These are phyloP conservation scores for Diaporthe longicolla DNA, from an alignment of 2,329 filamentous ascomycete species.

Conservation along the genomic window DNA sequence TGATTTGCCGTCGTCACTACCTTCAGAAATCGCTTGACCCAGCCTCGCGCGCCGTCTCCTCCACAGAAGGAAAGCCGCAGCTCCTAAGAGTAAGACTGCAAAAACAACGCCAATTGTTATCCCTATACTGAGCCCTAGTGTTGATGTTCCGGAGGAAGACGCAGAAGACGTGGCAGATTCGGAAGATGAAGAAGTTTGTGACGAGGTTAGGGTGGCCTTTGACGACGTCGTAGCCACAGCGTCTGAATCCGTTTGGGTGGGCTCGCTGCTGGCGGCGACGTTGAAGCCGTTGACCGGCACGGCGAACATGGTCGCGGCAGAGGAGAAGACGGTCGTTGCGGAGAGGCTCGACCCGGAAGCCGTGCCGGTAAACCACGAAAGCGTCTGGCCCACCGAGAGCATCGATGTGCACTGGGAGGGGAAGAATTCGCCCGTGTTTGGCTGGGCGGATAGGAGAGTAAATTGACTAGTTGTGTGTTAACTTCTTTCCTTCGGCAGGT, in stretches of 20 bases:
- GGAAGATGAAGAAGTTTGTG: background rate
- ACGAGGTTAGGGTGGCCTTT: too few relatives aligned
- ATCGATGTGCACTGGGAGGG: background rate
- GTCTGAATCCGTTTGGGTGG: background rate
- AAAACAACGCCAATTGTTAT: background rate
- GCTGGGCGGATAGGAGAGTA: background rate
- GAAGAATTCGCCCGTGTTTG: background rate
- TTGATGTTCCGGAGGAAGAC: background rate
- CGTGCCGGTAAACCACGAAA: background rate
- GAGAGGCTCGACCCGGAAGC: background rate
- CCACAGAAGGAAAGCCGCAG: background rate
- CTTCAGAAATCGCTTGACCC: background rate
- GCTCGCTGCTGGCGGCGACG: background rate
- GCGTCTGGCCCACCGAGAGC: background rate
- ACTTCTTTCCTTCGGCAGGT: too few relatives aligned
- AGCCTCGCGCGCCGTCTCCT: background rate
- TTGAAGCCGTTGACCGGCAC: constrained; percentile 10
- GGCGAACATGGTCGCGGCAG: background rate
- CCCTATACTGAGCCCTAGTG: background rate
- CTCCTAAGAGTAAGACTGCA: background rate
- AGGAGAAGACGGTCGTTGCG: background rate
- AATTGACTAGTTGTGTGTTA: background rate
- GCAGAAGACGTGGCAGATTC: too few relatives aligned
- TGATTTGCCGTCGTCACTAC: background rate
- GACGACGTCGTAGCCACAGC: background rate